Percentiles rank a stretch among this genome's conserved stretches.
These are phyloP conservation scores for Fraxinus sp. DNA, from an alignment of 305 asterid genomes.

Conservation along the genomic window DNA sequence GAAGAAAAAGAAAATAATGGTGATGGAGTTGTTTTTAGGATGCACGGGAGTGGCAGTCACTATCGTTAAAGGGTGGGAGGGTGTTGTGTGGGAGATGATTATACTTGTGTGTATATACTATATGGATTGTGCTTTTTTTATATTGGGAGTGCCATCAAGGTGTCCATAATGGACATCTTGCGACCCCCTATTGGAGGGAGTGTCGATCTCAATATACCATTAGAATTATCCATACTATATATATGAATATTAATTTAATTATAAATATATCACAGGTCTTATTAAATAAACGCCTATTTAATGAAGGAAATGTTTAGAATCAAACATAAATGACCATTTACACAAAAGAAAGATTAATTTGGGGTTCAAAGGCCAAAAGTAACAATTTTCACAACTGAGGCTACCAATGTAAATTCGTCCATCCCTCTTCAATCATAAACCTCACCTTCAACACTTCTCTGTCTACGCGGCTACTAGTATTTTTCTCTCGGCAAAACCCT, in stretches of 20 bases:
- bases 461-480: not conserved
- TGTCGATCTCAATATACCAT: too few relatives aligned
- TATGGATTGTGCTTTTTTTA: too few relatives aligned
- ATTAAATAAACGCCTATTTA: too few relatives aligned
- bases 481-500: not conserved
- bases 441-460: not conserved
- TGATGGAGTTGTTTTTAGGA: not conserved
- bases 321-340: not conserved
- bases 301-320: not conserved
- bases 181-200: too few relatives aligned
- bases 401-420: not conserved
- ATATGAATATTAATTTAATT: too few relatives aligned
- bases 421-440: not conserved
- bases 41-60: not conserved
- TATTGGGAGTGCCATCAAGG: too few relatives aligned
- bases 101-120: not conserved
- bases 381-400: not conserved
- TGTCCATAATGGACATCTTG: too few relatives aligned
- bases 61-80: not conserved
- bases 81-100: not conserved
- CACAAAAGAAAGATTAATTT: not conserved
- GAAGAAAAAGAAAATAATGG: not conserved
- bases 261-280: too few relatives aligned
- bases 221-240: too few relatives aligned
- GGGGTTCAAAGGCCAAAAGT: not conserved